Conservation (phyloP, 2,329 filamentous ascomycete species). For the Cordyceps tenuipes region DNA sequence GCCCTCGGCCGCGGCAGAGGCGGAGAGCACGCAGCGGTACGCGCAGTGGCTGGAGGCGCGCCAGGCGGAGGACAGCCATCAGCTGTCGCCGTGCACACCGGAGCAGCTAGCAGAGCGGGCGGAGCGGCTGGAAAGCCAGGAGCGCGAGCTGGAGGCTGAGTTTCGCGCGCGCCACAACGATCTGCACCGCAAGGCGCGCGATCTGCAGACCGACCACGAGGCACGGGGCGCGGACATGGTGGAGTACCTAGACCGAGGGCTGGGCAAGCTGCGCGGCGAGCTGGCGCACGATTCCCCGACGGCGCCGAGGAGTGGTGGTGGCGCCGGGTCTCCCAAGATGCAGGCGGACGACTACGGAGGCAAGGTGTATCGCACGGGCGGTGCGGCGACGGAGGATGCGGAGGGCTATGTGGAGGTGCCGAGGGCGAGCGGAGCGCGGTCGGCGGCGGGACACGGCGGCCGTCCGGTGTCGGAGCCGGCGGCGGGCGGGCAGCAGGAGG, state of each 20-base stretch:
- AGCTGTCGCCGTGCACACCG: slow-evolving; percentile 29
- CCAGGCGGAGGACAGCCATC: slow-evolving; percentile 33
- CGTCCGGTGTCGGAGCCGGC: slow-evolving; percentile 12
- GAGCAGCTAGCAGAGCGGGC: slow-evolving; percentile 31
- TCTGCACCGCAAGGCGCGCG: slow-evolving; percentile 37
- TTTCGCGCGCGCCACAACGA: slow-evolving; percentile 37
- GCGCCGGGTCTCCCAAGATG: slow-evolving; percentile 22
- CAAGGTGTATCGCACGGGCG: slow-evolving; percentile 13
- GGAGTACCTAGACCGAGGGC: slow-evolving; percentile 38
- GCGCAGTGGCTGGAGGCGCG: slow-evolving; percentile 36
- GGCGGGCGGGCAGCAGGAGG: slow-evolving; percentile 15
- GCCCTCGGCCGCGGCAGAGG: slow-evolving; percentile 12
- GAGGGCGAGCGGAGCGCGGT: slow-evolving; percentile 18
- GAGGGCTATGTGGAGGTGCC: slow-evolving; percentile 29
- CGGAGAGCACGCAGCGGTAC: slow-evolving; percentile 31
- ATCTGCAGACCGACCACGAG: slow-evolving; percentile 22
- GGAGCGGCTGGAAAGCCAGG: slow-evolving; percentile 34
- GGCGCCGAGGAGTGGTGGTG: background rate
- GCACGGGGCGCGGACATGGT: slow-evolving; percentile 37
- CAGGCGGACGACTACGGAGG: slow-evolving; percentile 23
- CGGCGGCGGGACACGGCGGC: slow-evolving; percentile 12
- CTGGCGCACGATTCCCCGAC: background rate
- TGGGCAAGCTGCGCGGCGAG: slow-evolving; percentile 33
- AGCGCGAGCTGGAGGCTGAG: slow-evolving; percentile 41
- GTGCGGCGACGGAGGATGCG: slow-evolving; percentile 19